Evolutionary conservation across 177 flowering plant species (phyloP), one percentile per base, ranked within the genome.

Genomic region (Vitis hybrid): DNA sequence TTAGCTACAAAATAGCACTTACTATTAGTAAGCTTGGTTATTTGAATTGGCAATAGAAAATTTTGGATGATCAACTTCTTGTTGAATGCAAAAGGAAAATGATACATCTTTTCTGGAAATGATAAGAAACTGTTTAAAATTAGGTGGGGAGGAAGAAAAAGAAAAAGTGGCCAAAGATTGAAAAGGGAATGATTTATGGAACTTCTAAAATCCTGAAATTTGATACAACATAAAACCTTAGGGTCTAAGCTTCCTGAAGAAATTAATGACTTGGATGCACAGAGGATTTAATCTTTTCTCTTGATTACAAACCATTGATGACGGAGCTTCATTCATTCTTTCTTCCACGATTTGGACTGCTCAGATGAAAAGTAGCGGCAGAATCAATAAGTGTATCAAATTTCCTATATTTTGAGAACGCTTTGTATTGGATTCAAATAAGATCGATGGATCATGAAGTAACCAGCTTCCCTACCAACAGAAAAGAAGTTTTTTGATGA

Each of bases 221-320:
- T 16, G 16, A 15, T 13, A 1, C 45, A 5, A 39, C 45, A 39
- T 39, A 39, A 39, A 39, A 39, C 45, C 45, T 39, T 39, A 39
- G 45, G 8, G 45, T 39, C 6, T 5, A 7, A 39, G 45, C 45
- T 39, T 39, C 6, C n/a, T 53, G 16, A 53, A 53, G 48, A 22
- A 51, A 51, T 49, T 50, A 22, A 16, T 11, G 48, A 50, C 19
- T 10, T 19, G 48, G 61, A 57, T 50, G 10, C 39, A 58, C 52
- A 58, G 62, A 58, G 63, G 34, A 39, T 8, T 39, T 31, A 57
- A 39, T 39, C 45, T 39, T 39, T 18, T 11, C 10, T 29, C 16
- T 7, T 54, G 1, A 45, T 4, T 57, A 58, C 56, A 50, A 57
- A 64, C 61, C 67, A 54, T 34, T 13, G 48, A 69, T 63, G 56